These are phyloP conservation scores for Ceratocystis variospora DNA, from an alignment of 2,329 filamentous ascomycete genomes.

Conservation along the genomic window DNA sequence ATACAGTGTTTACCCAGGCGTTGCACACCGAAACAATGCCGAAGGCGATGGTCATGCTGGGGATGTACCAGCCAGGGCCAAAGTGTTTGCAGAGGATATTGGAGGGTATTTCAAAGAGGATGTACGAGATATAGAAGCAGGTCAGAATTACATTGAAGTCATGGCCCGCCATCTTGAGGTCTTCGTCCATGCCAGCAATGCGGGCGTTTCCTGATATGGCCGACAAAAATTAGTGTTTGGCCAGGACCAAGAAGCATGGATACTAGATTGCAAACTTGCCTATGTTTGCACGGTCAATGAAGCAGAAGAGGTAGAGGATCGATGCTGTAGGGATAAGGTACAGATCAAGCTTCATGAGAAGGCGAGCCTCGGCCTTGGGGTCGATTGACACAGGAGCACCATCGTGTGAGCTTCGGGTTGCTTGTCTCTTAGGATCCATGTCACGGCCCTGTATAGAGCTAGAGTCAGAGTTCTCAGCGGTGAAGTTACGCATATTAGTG, in stretches of 20 bases:
- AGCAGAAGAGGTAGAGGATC: slow-evolving; percentile 57
- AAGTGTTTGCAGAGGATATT: slow-evolving; percentile 58
- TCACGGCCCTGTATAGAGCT: neutral
- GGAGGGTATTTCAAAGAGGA: slow-evolving; percentile 56
- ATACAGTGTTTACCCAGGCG: slow-evolving; percentile 46
- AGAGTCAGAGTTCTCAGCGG: neutral
- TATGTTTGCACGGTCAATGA: slow-evolving; percentile 62
- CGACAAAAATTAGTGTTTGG: neutral
- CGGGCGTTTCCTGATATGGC: slow-evolving; percentile 46
- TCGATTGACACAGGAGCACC: slow-evolving; percentile 38
- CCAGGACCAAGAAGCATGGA: neutral
- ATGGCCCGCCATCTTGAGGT: slow-evolving; percentile 44
- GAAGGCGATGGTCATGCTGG: slow-evolving; percentile 46
- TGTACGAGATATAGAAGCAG: slow-evolving; percentile 60
- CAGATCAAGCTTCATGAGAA: slow-evolving; percentile 52
- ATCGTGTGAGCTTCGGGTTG: neutral
- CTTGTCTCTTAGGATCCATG: neutral
- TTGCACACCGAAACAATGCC: slow-evolving; percentile 50
- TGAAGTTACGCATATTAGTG: no score
- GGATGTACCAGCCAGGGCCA: slow-evolving; percentile 60
- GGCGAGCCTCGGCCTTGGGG: slow-evolving; percentile 39
- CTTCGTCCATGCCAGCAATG: slow-evolving; percentile 49
- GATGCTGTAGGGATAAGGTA: slow-evolving; percentile 52
- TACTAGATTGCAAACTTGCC: slow-evolving; percentile 31
- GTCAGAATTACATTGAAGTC: slow-evolving; percentile 58